Evolutionary conservation across 768 basidiomycete species (phyloP).

Genomic region (Boletus reticulatus): DNA sequence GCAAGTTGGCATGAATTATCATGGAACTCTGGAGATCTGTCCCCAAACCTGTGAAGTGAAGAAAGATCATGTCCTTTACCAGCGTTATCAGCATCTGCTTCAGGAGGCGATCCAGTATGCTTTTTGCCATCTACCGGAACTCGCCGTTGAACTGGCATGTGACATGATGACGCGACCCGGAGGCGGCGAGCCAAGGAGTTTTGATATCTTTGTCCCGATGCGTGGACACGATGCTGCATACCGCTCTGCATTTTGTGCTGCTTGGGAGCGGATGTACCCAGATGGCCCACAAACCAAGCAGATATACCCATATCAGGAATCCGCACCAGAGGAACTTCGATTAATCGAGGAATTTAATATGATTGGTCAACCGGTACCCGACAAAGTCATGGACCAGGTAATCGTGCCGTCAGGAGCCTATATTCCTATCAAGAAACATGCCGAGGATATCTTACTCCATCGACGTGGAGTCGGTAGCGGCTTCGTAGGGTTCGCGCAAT

Average conservation of each 20-base stretch:
- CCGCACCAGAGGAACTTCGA: not conserved
- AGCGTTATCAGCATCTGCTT: conserved; percentile 9
- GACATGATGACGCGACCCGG: conserved; percentile 8
- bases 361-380: conserved; percentile 8
- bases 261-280: not conserved
- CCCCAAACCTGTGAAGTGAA: conserved; percentile 3
- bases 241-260: conserved; percentile 8
- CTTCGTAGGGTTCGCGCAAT: conserved; percentile 8
- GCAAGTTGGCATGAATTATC: conserved; percentile 16
- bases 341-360: conserved; percentile 17
- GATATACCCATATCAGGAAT: conserved; percentile 7
- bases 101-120: conserved; percentile 10
- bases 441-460: conserved; percentile 9
- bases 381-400: conserved; percentile 8
- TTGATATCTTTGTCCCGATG: not conserved
- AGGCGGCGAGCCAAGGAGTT: not conserved
- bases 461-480: conserved; percentile 9
- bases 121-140: conserved; percentile 11
- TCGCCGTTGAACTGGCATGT: conserved; percentile 14
- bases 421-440: conserved; percentile 7
- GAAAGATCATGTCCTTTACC: conserved; percentile 5
- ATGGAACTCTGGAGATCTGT: conserved; percentile 9
- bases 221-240: conserved; percentile 1
- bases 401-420: conserved; percentile 15
- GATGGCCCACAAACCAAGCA: not conserved